Evolutionary conservation across 371 early-diverging fungal species (phyloP), one percentile per base, ranked within the genome.

Genomic region (Mitosporidium daphniae): DNA sequence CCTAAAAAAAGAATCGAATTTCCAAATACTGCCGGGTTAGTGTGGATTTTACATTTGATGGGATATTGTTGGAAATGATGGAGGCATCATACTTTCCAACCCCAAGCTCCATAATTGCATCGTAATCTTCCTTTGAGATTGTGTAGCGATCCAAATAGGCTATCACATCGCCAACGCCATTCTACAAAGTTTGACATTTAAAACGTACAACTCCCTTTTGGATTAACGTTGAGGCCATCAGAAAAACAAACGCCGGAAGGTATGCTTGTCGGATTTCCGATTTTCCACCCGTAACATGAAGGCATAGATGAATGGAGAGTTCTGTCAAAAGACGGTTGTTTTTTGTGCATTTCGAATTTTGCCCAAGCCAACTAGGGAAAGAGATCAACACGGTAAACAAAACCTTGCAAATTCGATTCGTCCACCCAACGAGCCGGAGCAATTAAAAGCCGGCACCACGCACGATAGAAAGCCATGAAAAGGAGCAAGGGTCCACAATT

Each of bases 401-500:
- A 24, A 11, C 12, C 19, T 30, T n/a, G 31, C 15, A 32, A 31
- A 22, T 20, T 32, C n/a, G 21, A 10, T 14, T 20, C 0, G 11
- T 4, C 4, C 18, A 21, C 4, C 17, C 27, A 5, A 42, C 9
- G 10, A 10, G 23, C 12, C 12, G 23, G 13, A n/a, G 22, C 15
- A 2, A 8, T 7, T 1, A 36, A 56, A 63, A 2, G 73, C 54
- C 0, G 95, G 93, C 2, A 60, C 42, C 2, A 77, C 70, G 30
- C 70, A 70, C 0, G 84, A 78, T 22, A 70, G 55, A 0, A 67
- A 61, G 0, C 65, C 75, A 31, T 91, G 89, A 2, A 64, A 48
- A 12, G 75, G 78, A 62, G 82, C 59, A 10, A 97, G 48, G 2
- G 61, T 55, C 68, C 75, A 97, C 26, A 77, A 63, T 35, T 74